These are phyloP conservation scores for Terana coerulea DNA, from an alignment of 768 basidiomycete genomes.

Conservation along the genomic window DNA sequence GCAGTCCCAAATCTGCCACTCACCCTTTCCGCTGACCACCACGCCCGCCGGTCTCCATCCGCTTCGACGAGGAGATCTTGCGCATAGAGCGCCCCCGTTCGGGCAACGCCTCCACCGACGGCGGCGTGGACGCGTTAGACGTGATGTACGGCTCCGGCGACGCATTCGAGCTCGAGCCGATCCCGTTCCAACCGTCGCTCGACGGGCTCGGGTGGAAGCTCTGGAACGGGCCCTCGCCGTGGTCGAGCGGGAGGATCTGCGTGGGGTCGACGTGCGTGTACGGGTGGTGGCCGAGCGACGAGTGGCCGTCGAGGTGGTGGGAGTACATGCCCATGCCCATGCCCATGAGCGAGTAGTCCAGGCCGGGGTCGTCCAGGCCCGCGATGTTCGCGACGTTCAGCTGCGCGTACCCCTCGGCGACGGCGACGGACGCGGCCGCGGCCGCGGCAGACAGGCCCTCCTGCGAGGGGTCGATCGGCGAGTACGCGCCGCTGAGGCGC, in stretches of 20 bases:
- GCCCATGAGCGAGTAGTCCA: constrained; percentile 66
- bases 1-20: too few species aligned
- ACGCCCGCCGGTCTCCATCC: constrained; percentile 47
- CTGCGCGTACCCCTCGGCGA: constrained; percentile 72
- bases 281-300: constrained; percentile 36
- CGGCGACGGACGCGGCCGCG: constrained; percentile 59
- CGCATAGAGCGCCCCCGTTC: constrained; percentile 33
- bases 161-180: constrained; percentile 62
- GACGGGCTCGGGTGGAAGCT: constrained; percentile 73
- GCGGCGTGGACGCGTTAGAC: constrained; percentile 71
- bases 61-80: constrained; percentile 66
- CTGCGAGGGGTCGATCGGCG: constrained; percentile 16
- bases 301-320: constrained; percentile 42
- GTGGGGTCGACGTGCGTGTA: constrained; percentile 90
- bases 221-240: constrained; percentile 37
- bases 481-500: constrained; percentile 21
- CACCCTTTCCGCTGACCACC: constrained; percentile 45
- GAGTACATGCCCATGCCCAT: constrained; percentile 47
- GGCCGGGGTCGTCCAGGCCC: constrained; percentile 48
- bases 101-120: constrained; percentile 50
- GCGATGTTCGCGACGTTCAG: constrained; percentile 51
- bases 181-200: constrained; percentile 78
- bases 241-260: constrained; percentile 64
- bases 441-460: constrained; percentile 65
- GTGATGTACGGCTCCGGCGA: constrained; percentile 72